Evolutionary conservation across 108 stramenopile genomes (phyloP), one percentile per base, ranked within the genome.

Genomic region (Discostella pseudostelligera): DNA sequence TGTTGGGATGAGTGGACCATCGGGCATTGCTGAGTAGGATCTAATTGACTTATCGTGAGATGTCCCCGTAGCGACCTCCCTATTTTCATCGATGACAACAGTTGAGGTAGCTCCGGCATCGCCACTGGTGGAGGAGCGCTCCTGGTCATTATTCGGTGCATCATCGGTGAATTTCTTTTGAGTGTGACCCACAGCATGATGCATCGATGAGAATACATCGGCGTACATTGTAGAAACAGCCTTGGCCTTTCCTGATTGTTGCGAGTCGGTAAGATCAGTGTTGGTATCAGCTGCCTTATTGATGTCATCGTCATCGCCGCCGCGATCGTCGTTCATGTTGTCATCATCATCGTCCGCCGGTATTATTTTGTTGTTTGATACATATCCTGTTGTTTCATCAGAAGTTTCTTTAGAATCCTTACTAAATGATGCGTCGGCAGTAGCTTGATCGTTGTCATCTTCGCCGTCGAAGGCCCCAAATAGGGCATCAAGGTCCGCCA

Each of bases 381-480:
- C 25, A 44, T 56, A 45, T 5, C 21, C 49, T 50, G 11, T 8
- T 22, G 24, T 20, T 50, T 24, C 21, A 25, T 24, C 25, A 12
- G 22, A 20, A 5, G 4, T 40, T 17, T 61, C 54, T 26, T 17
- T 2, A 24, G n/a, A 24, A 25, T 10, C 12, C 55, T 20, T 56
- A 56, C 37, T 58, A 20, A 45, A 21, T 39, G 19, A 47, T 29
- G n/a, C 53, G 29, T 21, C 66, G 37, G 17, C 29, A 37, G 9
- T 35, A 12, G 20, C 50, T 35, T 65, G 67, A 11, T 56, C 39
- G 14, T 70, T 47, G 21, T 60, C 65, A 17, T 76, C 81, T 28
- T 82, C 81, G 48, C 88, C 92, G 46, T 93, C 92, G 56, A 93
- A 84, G 67, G 92, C 92, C 25, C 92, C 92, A 59, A 93, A 93